Conservation (phyloP, 1,284 basidiomycete genomes). For the Cryptococcus sp. region DNA sequence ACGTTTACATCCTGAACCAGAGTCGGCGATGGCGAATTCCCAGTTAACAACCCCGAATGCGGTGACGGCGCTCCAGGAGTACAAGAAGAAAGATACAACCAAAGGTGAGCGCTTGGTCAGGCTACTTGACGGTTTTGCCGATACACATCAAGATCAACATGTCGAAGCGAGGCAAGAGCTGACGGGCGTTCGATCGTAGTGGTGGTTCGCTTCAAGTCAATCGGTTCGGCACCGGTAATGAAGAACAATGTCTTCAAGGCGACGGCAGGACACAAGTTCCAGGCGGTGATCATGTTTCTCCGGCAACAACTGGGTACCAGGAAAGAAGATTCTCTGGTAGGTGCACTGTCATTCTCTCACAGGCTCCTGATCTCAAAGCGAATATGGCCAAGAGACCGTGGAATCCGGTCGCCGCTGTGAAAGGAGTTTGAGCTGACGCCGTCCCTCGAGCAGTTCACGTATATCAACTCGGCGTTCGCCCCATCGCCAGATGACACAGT, state of each 20-base stretch:
- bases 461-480: conserved; percentile 96
- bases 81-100: conserved; percentile 19
- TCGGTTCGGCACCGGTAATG: conserved; percentile 98
- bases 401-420: background rate
- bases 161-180: no score
- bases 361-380: background rate
- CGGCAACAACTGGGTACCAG: conserved; percentile 88
- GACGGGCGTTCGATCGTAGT: conserved; percentile 55
- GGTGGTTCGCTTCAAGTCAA: conserved; percentile 94
- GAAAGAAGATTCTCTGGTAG: conserved; percentile 77
- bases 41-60: background rate
- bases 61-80: conserved; percentile 10
- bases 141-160: no score
- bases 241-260: conserved; percentile 98
- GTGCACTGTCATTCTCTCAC: conserved; percentile 41
- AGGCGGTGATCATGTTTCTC: conserved; percentile 91
- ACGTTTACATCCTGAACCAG: background rate
- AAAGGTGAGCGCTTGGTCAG: conserved; percentile 16
- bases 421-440: background rate
- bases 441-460: conserved; percentile 71
- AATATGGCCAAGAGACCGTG: background rate
- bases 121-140: no score
- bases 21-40: conserved; percentile 2
- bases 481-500: conserved; percentile 91
- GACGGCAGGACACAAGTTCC: conserved; percentile 88